Percentiles rank a stretch among this genome's conserved stretches.
These are phyloP conservation scores for Serpula lacrymans DNA, from an alignment of 768 basidiomycete species.

Conservation along the genomic window DNA sequence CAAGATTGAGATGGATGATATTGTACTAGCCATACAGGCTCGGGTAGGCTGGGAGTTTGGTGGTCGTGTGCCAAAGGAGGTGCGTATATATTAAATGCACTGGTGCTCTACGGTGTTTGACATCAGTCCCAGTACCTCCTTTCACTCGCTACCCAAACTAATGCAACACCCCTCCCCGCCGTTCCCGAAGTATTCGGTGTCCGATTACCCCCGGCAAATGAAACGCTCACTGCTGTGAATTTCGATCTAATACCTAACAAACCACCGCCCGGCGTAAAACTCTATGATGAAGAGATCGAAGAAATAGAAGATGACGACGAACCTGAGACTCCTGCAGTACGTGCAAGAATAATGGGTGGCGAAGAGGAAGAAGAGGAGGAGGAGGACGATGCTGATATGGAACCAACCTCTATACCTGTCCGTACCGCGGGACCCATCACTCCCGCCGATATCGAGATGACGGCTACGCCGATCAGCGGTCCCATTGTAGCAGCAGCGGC, in stretches of 20 bases:
- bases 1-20: constrained; percentile 82
- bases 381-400: constrained; percentile 63
- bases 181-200: constrained; percentile 90
- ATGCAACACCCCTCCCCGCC: constrained; percentile 72
- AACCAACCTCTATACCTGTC: constrained; percentile 51
- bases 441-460: constrained; percentile 70
- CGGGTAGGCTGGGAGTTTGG: constrained; percentile 93
- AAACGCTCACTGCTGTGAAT: constrained; percentile 76
- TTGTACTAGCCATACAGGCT: constrained; percentile 78
- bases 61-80: constrained; percentile 86
- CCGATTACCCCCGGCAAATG: constrained; percentile 63
- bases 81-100: constrained; percentile 27
- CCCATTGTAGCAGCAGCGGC: constrained; percentile 31
- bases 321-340: too few relatives aligned
- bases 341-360: constrained; percentile 2
- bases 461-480: constrained; percentile 36
- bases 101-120: neutral
- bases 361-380: constrained; percentile 68
- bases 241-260: constrained; percentile 86
- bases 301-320: constrained; percentile 64
- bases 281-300: constrained; percentile 80
- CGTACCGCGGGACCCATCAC: constrained; percentile 33
- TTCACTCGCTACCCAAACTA: constrained; percentile 80
- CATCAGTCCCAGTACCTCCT: constrained; percentile 55
- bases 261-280: constrained; percentile 71